phyloP scores from a whole-genome alignment of 2,329 filamentous ascomycete genomes.

The Pseudogymnoascus sp. region DNA sequence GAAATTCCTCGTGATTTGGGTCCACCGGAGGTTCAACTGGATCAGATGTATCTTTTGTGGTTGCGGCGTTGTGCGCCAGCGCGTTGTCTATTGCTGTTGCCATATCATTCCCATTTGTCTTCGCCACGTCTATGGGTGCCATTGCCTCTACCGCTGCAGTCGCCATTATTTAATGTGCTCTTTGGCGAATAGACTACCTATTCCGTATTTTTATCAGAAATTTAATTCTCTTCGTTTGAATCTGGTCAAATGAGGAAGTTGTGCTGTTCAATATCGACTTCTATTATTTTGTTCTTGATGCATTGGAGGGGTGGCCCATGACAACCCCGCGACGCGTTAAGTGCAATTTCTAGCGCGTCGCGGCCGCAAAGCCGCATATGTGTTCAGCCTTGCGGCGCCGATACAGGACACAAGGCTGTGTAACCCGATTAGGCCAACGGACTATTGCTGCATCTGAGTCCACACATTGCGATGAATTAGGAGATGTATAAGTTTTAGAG shows the following conservation, averaged over 20 bases:
- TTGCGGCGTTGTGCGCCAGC: neutral
- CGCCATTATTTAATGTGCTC: conserved; percentile 3
- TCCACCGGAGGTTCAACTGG: neutral
- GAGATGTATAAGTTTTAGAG: neutral
- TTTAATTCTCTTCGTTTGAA: neutral
- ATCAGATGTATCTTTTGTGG: neutral
- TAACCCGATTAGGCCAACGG: neutral
- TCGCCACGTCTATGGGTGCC: neutral
- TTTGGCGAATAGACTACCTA: neutral
- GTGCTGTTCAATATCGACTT: neutral
- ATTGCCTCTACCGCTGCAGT: conserved; percentile 1
- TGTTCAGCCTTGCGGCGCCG: neutral
- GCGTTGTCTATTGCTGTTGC: neutral
- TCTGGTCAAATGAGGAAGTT: neutral
- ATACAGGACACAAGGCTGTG: conserved; percentile 3
- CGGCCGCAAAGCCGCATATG: neutral
- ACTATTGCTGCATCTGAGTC: neutral
- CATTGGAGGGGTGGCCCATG: neutral
- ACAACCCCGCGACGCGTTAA: conserved; percentile 6
- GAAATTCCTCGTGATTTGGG: conserved; percentile 69
- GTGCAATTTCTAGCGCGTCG: conserved; percentile 6
- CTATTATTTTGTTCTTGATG: conserved; percentile 3
- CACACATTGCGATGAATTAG: neutral
- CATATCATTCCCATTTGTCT: neutral
- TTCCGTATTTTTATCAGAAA: neutral